Percentiles rank a stretch among this genome's conserved stretches.
Conservation (phyloP, 1,284 basidiomycete species). For the Kalmanozyma brasiliensis region DNA sequence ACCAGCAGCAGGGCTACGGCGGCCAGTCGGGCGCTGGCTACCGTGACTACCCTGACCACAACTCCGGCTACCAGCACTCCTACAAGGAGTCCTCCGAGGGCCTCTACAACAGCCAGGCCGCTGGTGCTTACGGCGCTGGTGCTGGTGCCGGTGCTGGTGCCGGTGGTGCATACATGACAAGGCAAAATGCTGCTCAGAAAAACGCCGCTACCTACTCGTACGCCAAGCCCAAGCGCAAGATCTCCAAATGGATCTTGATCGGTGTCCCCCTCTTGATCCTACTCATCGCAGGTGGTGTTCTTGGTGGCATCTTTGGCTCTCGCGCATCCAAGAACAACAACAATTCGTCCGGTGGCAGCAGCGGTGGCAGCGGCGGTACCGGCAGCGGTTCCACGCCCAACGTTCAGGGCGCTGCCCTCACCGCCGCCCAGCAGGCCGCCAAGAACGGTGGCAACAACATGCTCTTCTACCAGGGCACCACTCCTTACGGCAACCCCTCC, state of each 20-base stretch:
- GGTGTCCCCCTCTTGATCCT: constrained; percentile 58
- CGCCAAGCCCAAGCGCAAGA: constrained; percentile 56
- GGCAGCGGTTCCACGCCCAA: constrained; percentile 35
- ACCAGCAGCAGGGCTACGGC: constrained; percentile 37
- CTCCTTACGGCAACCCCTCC: constrained; percentile 81
- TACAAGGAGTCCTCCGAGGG: constrained; percentile 44
- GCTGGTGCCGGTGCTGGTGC: constrained; percentile 5
- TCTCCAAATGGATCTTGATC: constrained; percentile 60
- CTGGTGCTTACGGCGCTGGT: constrained; percentile 11
- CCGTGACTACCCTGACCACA: constrained; percentile 47
- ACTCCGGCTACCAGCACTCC: constrained; percentile 42
- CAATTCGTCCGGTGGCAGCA: constrained; percentile 60
- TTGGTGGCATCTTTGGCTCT: constrained; percentile 80
- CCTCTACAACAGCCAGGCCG: constrained; percentile 34
- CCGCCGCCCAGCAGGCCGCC: constrained; percentile 75
- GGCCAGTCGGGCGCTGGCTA: constrained; percentile 27
- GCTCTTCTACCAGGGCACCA: constrained; percentile 74
- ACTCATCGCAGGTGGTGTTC: constrained; percentile 73
- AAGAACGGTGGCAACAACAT: constrained; percentile 76
- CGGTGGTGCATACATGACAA: constrained; percentile 20
- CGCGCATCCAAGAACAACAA: constrained; percentile 70
- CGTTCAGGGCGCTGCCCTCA: constrained; percentile 44
- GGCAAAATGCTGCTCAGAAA: constrained; percentile 36
- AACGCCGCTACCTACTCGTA: constrained; percentile 60
- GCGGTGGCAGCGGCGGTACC: constrained; percentile 56